phyloP scores from a whole-genome alignment of 352 stramenopile genomes.

The Pythium rhizo-oryzae region DNA sequence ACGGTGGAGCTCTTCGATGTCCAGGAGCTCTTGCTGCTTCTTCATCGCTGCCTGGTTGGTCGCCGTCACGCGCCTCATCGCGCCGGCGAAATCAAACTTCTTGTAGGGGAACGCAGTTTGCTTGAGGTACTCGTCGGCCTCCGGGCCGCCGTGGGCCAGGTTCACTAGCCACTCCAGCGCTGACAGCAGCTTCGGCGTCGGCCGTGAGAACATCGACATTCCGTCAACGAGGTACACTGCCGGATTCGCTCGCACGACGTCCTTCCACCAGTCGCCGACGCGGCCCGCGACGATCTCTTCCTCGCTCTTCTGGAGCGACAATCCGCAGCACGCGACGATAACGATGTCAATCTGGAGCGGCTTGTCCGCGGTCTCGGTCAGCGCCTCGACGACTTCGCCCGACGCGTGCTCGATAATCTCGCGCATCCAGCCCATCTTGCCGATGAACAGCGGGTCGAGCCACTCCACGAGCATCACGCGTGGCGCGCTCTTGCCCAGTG shows the following conservation, averaged over 20 bases:
- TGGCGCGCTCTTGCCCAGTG: conserved; percentile 12
- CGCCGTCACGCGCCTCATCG: conserved; percentile 12
- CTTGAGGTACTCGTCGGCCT: conserved; percentile 31
- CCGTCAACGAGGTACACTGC: conserved; percentile 61
- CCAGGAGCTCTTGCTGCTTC: conserved; percentile 30
- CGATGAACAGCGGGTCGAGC: conserved; percentile 72
- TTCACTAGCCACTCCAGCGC: conserved; percentile 67
- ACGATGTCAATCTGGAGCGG: conserved; percentile 41
- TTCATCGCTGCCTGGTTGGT: not conserved
- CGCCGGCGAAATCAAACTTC: conserved; percentile 29
- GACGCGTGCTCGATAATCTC: conserved; percentile 47
- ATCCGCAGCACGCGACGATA: conserved; percentile 65
- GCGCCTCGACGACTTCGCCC: conserved; percentile 22
- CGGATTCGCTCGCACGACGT: conserved; percentile 28
- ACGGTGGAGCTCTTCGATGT: conserved; percentile 73
- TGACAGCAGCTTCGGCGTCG: conserved; percentile 53
- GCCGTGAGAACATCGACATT: conserved; percentile 73
- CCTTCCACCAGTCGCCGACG: conserved; percentile 48
- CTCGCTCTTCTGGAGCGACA: conserved; percentile 49
- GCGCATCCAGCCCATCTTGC: conserved; percentile 64
- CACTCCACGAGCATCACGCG: conserved; percentile 69
- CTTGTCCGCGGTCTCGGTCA: not conserved
- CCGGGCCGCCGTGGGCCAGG: conserved; percentile 32
- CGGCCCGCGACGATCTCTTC: conserved; percentile 40
- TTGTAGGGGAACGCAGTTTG: conserved; percentile 51